phyloP scores from a whole-genome alignment of 805 yeast species.

The Lachancea lanzarotensis region DNA sequence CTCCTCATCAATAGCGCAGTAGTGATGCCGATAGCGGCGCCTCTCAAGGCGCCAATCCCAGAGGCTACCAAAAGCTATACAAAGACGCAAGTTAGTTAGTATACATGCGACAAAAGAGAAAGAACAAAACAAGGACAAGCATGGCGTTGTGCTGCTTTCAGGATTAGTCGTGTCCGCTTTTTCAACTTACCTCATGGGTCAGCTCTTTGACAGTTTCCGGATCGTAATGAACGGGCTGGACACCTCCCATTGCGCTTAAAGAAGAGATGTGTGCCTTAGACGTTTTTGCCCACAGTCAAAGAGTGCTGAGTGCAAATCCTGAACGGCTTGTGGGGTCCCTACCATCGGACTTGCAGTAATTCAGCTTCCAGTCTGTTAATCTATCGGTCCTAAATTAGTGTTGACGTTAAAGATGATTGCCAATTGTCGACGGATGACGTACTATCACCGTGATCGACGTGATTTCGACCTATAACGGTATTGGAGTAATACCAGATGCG shows the following conservation, averaged over 20 bases:
- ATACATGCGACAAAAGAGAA: background rate
- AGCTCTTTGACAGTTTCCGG: slow-evolving; percentile 33
- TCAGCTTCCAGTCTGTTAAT: no score
- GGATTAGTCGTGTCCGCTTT: background rate
- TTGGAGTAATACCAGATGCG: no score
- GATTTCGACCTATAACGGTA: no score
- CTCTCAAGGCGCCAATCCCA: slow-evolving; percentile 38
- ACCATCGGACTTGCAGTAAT: no score
- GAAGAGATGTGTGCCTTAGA: no score
- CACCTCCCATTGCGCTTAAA: slow-evolving; percentile 17
- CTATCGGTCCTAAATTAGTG: no score
- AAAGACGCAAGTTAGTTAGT: background rate
- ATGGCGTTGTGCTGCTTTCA: no score
- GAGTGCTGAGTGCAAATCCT: background rate
- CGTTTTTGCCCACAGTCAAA: background rate
- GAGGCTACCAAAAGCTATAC: slow-evolving; percentile 33
- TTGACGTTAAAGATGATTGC: no score
- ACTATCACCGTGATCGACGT: no score
- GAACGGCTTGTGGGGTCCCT: background rate
- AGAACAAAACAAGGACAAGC: no score
- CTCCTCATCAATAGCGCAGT: slow-evolving; percentile 31
- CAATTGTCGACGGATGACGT: no score
- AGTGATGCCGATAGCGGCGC: slow-evolving; percentile 34
- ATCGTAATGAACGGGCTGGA: slow-evolving; percentile 36
- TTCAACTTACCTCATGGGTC: slow-evolving; percentile 30